Evolutionary conservation across 2,329 filamentous ascomycete species (phyloP).

Genomic region (Fusarium sulawesiense): DNA sequence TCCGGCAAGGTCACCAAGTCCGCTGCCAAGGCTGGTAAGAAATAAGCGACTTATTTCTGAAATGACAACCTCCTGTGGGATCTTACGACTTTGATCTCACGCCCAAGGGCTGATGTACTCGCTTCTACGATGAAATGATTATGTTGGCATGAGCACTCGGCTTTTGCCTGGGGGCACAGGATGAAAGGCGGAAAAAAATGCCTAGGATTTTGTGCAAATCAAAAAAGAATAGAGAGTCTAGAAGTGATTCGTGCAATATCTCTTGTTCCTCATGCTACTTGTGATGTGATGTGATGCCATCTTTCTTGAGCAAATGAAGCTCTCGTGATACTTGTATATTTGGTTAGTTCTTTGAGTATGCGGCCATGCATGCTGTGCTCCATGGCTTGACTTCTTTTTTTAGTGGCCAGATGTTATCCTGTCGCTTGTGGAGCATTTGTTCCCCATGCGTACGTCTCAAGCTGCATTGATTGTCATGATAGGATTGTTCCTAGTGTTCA

Average conservation of each 20-base stretch:
- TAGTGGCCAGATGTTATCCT: neutral
- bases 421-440: neutral
- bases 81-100: constrained; percentile 42
- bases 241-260: constrained; percentile 53
- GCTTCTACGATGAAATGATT: constrained; percentile 61
- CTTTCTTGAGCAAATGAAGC: constrained; percentile 3
- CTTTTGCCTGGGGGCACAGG: constrained; percentile 56
- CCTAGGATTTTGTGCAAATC: constrained; percentile 59
- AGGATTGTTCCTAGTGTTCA: neutral
- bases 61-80: constrained; percentile 41
- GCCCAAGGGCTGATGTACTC: constrained; percentile 52
- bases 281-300: neutral
- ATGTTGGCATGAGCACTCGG: constrained; percentile 59
- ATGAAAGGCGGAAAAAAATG: constrained; percentile 55
- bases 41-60: constrained; percentile 64
- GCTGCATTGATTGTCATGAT: neutral
- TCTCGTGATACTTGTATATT: neutral
- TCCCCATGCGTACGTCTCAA: neutral
- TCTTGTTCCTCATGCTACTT: constrained; percentile 9
- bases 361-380: neutral
- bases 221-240: constrained; percentile 64
- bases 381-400: neutral
- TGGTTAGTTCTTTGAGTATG: neutral
- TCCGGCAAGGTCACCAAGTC: constrained; percentile 77
- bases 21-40: constrained; percentile 79